A percentile compares a stretch with the other conserved stretches of the same genome.
phyloP scores from a whole-genome alignment of 2,329 filamentous ascomycete genomes.

The Claviceps capensis region DNA sequence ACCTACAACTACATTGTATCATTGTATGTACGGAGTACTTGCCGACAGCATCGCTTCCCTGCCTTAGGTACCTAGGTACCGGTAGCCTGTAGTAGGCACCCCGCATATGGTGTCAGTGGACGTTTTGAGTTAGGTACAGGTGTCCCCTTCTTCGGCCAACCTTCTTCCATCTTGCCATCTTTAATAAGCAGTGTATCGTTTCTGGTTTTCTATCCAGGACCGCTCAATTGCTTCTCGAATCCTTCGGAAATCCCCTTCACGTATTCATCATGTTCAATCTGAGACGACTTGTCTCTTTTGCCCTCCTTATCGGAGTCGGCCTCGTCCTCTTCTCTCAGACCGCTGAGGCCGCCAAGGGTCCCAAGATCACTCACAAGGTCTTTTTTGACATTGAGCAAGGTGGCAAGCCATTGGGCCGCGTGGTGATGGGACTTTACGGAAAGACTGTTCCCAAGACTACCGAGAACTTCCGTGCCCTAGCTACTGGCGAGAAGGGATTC shows the following conservation, averaged over 20 bases:
- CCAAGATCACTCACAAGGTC: slow-evolving; percentile 92
- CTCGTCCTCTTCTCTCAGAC: slow-evolving; percentile 65
- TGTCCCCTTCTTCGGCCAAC: slow-evolving; percentile 7
- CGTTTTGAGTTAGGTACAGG: slow-evolving; percentile 8
- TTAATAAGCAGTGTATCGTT: slow-evolving; percentile 1
- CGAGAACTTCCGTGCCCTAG: slow-evolving; percentile 66
- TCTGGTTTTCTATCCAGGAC: background rate
- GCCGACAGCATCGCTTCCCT: too few relatives aligned
- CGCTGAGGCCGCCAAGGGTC: slow-evolving; percentile 65
- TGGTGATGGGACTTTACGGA: slow-evolving; percentile 75
- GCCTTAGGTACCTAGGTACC: background rate
- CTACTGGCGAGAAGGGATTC: slow-evolving; percentile 75
- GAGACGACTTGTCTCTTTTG: slow-evolving; percentile 54
- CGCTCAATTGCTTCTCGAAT: background rate
- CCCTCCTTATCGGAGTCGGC: slow-evolving; percentile 63
- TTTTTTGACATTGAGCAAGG: slow-evolving; percentile 75
- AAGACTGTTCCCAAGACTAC: slow-evolving; percentile 69
- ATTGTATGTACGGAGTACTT: too few relatives aligned
- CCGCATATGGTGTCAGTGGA: background rate
- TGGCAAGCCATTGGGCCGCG: slow-evolving; percentile 57
- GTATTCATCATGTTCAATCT: slow-evolving; percentile 52
- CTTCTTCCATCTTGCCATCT: slow-evolving; percentile 4
- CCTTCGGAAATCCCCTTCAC: background rate
- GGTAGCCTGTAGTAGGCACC: too few relatives aligned
- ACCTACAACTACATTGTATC: too few relatives aligned